These are phyloP conservation scores for Geotrichum carabidarum DNA, from an alignment of 1,139 yeast species.

Conservation along the genomic window DNA sequence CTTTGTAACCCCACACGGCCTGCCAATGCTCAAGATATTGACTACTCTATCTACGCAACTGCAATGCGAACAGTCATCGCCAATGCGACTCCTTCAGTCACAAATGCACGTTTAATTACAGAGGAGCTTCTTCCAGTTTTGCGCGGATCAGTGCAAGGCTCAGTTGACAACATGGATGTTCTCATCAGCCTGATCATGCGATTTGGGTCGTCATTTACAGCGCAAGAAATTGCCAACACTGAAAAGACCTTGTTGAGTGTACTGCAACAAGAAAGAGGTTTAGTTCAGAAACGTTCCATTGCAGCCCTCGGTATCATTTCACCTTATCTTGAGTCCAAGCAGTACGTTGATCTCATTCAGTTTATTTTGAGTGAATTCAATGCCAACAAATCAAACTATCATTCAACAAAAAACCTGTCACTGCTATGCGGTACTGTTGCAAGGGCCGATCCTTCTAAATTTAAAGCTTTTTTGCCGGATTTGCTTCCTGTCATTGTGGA, in stretches of 20 bases:
- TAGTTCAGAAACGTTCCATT: constrained; percentile 42
- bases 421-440: constrained; percentile 32
- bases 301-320: constrained; percentile 51
- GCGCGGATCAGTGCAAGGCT: constrained; percentile 32
- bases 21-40: constrained; percentile 39
- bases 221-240: constrained; percentile 41
- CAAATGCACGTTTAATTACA: constrained; percentile 37
- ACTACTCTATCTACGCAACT: constrained; percentile 59
- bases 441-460: constrained; percentile 29
- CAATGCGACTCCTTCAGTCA: constrained; percentile 33
- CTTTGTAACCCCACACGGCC: constrained; percentile 7
- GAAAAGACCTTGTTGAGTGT: constrained; percentile 30
- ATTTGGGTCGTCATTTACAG: constrained; percentile 48
- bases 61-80: constrained; percentile 61
- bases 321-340: constrained; percentile 34
- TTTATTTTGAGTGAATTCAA: constrained; percentile 25
- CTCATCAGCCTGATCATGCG: constrained; percentile 54
- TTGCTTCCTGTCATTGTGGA: constrained; percentile 27
- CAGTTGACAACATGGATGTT: constrained; percentile 62
- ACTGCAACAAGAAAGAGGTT: constrained; percentile 29
- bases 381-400: constrained; percentile 19
- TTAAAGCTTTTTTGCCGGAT: constrained; percentile 25
- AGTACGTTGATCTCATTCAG: constrained; percentile 29
- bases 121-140: constrained; percentile 36
- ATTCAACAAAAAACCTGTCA: constrained; percentile 23